Evolutionary conservation across 306 rosid species (phyloP), one percentile per base, ranked within the genome.

Genomic region (Sophora flavescens): DNA sequence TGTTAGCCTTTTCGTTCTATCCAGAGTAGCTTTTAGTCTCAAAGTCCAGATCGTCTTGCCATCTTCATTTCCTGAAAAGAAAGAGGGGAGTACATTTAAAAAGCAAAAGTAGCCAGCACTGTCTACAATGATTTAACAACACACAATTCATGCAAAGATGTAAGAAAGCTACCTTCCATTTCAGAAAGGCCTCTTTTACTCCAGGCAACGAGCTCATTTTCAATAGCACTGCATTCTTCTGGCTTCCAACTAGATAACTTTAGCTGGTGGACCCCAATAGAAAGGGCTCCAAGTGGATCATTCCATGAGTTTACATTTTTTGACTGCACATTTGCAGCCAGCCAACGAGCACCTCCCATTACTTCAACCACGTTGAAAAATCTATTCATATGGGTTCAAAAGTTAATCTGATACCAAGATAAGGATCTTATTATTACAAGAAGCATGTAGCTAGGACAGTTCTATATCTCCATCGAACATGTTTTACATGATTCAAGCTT

Each of bases 1-100:
- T 9, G 97, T 95, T 63, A 95, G 89, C 88, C 99, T 89, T 81
- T 93, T 91, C 32, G 97, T 86, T 83, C 99, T 89, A 80, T 95
- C 99, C 74, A 95, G 97, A 69, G 97, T 92, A 74, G 97, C 93
- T 85, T 95, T 95, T 63, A 89, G 93, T 87, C 97, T 88, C 86
- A 92, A 84, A 50, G 93, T 84, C 99, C 97, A 95, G 70, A 92
- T 84, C 41, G 42, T 92, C 86, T 81, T 89, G 44, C 99, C 99
- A 89, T 92, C 99, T 86, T 95, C 99, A 86, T 81, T 91, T 64
- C 93, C 99, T 95, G 78, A 32, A 81, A 57, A 10, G 78, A 50
- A 47, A 41, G 60, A 35, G 73, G 6, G 58, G 44, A 41, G 80
- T 17, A 77, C 51, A 28, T 63, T 44, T 51, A 26, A 77, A 80